phyloP scores from a whole-genome alignment of 2,329 filamentous ascomycete species.

The Grosmannia penicillata region DNA sequence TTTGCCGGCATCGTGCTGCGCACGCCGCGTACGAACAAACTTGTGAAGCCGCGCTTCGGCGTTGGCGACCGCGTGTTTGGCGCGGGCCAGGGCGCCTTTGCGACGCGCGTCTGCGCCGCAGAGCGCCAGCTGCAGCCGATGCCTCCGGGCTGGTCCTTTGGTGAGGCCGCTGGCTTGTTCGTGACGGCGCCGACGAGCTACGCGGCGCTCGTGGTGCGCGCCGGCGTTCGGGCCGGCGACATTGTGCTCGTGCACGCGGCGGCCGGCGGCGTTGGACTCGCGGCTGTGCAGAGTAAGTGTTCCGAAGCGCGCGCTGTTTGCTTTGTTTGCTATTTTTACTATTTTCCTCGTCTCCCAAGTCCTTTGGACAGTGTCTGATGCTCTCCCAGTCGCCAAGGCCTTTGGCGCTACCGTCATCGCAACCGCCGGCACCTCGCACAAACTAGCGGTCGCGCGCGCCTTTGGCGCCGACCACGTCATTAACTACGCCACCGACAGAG shows the following conservation, averaged over 20 bases:
- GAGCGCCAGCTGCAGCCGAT: conserved; percentile 59
- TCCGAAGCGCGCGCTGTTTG: background rate
- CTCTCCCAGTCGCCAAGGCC: conserved; percentile 58
- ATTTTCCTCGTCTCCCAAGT: background rate
- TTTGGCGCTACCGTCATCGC: conserved; percentile 86
- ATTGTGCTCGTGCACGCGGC: conserved; percentile 84
- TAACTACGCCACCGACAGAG: conserved; percentile 54
- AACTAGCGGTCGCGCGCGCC: conserved; percentile 60
- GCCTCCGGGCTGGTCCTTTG: conserved; percentile 67
- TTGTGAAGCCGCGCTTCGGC: conserved; percentile 38
- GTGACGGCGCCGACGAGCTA: conserved; percentile 88
- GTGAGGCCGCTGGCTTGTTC: conserved; percentile 76
- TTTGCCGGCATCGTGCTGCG: conserved; percentile 69
- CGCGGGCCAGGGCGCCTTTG: conserved; percentile 72
- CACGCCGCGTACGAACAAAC: conserved; percentile 34
- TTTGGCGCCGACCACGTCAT: conserved; percentile 79
- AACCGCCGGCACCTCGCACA: conserved; percentile 68
- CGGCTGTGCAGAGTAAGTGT: conserved; percentile 64
- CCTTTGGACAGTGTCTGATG: background rate
- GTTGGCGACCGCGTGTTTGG: conserved; percentile 78
- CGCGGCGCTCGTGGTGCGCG: conserved; percentile 64
- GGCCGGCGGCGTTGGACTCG: conserved; percentile 79
- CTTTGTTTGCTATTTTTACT: background rate
- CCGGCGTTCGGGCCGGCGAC: conserved; percentile 64
- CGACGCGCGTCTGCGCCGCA: conserved; percentile 53